A percentile compares a stretch with the other conserved stretches of the same genome.
These are phyloP conservation scores for Metschnikowia matae DNA, from an alignment of 805 yeast genomes.

Conservation along the genomic window DNA sequence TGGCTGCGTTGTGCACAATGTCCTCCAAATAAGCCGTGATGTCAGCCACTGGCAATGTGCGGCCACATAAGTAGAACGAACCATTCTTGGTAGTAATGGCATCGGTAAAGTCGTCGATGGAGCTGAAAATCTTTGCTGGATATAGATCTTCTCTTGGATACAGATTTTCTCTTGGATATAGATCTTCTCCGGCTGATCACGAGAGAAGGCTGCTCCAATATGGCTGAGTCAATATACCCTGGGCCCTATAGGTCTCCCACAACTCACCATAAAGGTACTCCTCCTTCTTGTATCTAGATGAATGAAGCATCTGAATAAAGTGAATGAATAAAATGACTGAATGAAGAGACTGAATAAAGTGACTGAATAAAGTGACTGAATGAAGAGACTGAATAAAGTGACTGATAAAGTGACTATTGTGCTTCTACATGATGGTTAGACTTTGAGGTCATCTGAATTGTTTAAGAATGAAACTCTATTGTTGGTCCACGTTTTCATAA, in stretches of 20 bases:
- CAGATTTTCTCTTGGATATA: conserved; percentile 93
- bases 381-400: too few relatives aligned
- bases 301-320: too few relatives aligned
- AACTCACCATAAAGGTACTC: conserved; percentile 95
- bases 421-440: too few relatives aligned
- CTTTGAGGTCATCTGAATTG: too few relatives aligned
- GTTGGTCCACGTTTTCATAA: too few relatives aligned
- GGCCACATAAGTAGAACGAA: conserved; percentile 94
- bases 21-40: conserved; percentile 86
- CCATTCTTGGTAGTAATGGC: conserved; percentile 79
- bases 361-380: too few relatives aligned
- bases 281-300: conserved; percentile 92
- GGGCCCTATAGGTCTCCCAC: conserved; percentile 94
- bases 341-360: too few relatives aligned
- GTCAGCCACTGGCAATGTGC: conserved; percentile 99
- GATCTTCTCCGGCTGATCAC: conserved; percentile 93
- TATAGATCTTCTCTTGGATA: too few relatives aligned
- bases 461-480: too few relatives aligned
- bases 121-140: too few relatives aligned
- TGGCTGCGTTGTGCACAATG: conserved; percentile 69
- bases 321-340: too few relatives aligned
- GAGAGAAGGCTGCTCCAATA: conserved; percentile 95
- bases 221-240: conserved; percentile 90
- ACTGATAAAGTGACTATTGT: too few relatives aligned
- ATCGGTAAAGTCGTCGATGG: conserved; percentile 64